Conservation (phyloP, 2,329 filamentous ascomycete genomes). For the Trichoderma guizhouense region DNA sequence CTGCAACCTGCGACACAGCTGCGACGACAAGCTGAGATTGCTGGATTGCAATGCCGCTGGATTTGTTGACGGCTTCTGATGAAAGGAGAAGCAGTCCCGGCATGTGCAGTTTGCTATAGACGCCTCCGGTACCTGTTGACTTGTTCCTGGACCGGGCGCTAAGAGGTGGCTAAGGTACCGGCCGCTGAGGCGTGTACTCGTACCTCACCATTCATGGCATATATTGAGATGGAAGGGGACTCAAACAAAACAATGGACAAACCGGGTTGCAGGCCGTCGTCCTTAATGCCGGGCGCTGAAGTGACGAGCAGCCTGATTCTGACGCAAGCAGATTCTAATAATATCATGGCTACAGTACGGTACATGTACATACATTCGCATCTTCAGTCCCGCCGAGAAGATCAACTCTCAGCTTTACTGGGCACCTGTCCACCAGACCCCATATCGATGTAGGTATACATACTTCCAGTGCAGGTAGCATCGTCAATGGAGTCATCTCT, state of each 20-base stretch:
- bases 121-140: background rate
- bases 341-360: background rate
- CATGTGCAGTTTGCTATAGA: background rate
- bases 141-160: background rate
- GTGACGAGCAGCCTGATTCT: background rate
- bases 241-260: background rate
- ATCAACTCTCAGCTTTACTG: background rate
- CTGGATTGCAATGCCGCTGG: background rate
- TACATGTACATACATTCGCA: background rate
- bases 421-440: background rate
- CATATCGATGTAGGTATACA: background rate
- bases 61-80: background rate
- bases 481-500: background rate
- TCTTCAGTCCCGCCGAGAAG: background rate
- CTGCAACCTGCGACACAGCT: constrained; percentile 7
- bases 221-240: background rate
- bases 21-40: background rate
- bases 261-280: background rate
- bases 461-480: background rate
- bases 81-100: background rate
- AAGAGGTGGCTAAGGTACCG: background rate
- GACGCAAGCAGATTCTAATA: background rate
- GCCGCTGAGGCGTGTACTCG: background rate
- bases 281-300: background rate
- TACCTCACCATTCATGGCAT: background rate